Conservation (phyloP, 2,329 filamentous ascomycete genomes). For the Amauroascus verrucosus region DNA sequence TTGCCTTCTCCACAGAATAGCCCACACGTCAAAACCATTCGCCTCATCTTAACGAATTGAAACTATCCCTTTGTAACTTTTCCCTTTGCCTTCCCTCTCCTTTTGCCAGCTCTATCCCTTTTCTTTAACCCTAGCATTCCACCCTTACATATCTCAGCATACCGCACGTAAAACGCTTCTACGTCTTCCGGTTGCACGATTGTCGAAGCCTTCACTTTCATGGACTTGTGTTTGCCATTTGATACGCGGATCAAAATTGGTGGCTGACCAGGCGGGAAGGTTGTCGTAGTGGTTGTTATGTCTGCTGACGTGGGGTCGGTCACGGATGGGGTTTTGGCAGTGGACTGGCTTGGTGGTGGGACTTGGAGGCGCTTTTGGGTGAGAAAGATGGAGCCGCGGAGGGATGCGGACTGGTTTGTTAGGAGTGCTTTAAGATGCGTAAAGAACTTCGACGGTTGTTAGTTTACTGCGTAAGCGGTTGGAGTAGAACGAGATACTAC, state of each 20-base stretch:
- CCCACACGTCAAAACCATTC: not conserved
- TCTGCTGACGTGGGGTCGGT: not conserved
- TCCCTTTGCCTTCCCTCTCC: constrained; percentile 68
- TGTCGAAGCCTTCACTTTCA: constrained; percentile 70
- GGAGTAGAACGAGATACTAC: not conserved
- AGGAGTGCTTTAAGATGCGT: constrained; percentile 32
- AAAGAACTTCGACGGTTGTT: constrained; percentile 31
- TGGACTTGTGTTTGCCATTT: constrained; percentile 59
- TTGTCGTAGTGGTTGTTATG: constrained; percentile 42
- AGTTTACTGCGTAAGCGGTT: not conserved
- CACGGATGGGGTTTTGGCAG: not conserved
- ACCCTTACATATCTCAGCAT: constrained; percentile 81
- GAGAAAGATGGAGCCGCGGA: constrained; percentile 37
- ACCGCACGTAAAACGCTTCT: constrained; percentile 69
- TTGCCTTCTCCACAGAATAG: not conserved
- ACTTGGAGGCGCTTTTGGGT: constrained; percentile 33
- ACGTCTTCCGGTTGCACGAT: constrained; percentile 66
- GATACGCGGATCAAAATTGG: constrained; percentile 75
- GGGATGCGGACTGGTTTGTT: constrained; percentile 29
- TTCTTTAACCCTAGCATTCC: constrained; percentile 89
- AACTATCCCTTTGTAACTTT: constrained; percentile 39
- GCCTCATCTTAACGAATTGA: not conserved
- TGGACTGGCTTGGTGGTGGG: not conserved
- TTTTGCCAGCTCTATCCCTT: constrained; percentile 77
- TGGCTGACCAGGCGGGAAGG: constrained; percentile 50